These are phyloP conservation scores for Blastobotrys petasosporus DNA, from an alignment of 1,139 yeast species.

Conservation along the genomic window DNA sequence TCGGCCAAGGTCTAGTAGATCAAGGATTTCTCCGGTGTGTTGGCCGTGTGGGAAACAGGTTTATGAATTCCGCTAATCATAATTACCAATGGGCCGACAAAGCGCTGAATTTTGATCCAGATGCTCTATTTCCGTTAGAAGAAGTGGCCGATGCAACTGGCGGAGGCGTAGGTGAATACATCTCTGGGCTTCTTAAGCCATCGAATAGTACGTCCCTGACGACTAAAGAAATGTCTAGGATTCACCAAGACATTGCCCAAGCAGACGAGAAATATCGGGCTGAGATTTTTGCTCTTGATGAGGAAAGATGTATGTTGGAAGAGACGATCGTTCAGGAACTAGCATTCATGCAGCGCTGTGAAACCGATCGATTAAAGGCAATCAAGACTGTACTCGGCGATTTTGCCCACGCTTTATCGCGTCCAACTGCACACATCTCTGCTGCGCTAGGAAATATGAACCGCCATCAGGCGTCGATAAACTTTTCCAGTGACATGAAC, in stretches of 20 bases:
- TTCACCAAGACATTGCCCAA: conserved; percentile 26
- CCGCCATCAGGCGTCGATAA: conserved; percentile 52
- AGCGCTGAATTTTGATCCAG: conserved; percentile 30
- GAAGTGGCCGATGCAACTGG: conserved; percentile 2
- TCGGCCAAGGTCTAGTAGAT: conserved; percentile 67
- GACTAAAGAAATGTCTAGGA: conserved; percentile 14
- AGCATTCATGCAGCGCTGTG: conserved; percentile 69
- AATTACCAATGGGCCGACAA: conserved; percentile 70
- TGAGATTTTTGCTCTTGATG: conserved; percentile 54
- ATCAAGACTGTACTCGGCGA: conserved; percentile 62
- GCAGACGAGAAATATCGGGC: conserved; percentile 53
- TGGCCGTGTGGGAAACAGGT: conserved; percentile 46
- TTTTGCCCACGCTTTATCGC: conserved; percentile 49
- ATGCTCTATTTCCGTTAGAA: conserved; percentile 8
- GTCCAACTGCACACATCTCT: conserved; percentile 33
- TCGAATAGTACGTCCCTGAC: background rate
- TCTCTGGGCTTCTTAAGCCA: conserved; percentile 13
- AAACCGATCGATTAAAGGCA: conserved; percentile 62
- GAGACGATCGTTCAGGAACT: conserved; percentile 61
- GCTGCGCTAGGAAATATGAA: conserved; percentile 40
- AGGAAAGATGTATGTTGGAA: conserved; percentile 62
- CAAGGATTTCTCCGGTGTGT: conserved; percentile 57
- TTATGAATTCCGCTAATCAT: conserved; percentile 64
- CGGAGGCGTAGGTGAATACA: conserved; percentile 9
- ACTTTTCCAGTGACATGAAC: conserved; percentile 58